Evolutionary conservation across 2,329 filamentous ascomycete species (phyloP).

Genomic region (Colletotrichum tamarilloi): DNA sequence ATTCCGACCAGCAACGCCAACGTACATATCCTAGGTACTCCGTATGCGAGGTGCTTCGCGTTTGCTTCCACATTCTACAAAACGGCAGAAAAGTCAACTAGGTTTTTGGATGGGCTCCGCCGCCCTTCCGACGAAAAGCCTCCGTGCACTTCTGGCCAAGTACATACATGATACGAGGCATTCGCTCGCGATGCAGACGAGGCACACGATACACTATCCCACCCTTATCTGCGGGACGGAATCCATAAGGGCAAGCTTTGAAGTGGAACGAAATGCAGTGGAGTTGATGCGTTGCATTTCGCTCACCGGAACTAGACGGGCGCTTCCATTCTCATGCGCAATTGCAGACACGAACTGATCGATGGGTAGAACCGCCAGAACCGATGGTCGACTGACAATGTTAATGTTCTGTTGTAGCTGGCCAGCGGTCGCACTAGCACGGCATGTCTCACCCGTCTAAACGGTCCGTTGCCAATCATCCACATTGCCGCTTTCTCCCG

Average conservation of each 20-base stretch:
- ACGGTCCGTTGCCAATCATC: slow-evolving; percentile 27
- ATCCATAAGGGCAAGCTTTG: slow-evolving; percentile 4
- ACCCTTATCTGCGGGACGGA: background rate
- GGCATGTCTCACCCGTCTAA: slow-evolving; percentile 13
- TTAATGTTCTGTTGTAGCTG: background rate
- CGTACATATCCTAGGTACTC: no score
- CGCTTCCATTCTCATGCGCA: slow-evolving; percentile 20
- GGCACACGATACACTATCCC: background rate
- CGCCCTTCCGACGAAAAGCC: background rate
- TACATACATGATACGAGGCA: background rate
- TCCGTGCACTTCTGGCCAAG: slow-evolving; percentile 3
- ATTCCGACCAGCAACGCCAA: background rate
- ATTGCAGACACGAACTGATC: background rate
- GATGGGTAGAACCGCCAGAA: background rate
- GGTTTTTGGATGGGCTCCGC: background rate
- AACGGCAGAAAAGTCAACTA: background rate
- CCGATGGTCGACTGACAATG: background rate
- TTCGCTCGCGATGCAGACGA: background rate
- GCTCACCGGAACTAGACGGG: background rate
- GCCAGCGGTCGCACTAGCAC: slow-evolving; percentile 21
- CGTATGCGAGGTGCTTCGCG: background rate
- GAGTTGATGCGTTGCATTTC: slow-evolving; percentile 4
- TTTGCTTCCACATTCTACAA: background rate
- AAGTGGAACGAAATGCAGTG: slow-evolving; percentile 13
- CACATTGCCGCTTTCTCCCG: slow-evolving; percentile 31